Percentiles rank a stretch among this genome's conserved stretches.
Evolutionary conservation across 2,329 filamentous ascomycete species (phyloP).

Genomic region (Catunica adiposa): DNA sequence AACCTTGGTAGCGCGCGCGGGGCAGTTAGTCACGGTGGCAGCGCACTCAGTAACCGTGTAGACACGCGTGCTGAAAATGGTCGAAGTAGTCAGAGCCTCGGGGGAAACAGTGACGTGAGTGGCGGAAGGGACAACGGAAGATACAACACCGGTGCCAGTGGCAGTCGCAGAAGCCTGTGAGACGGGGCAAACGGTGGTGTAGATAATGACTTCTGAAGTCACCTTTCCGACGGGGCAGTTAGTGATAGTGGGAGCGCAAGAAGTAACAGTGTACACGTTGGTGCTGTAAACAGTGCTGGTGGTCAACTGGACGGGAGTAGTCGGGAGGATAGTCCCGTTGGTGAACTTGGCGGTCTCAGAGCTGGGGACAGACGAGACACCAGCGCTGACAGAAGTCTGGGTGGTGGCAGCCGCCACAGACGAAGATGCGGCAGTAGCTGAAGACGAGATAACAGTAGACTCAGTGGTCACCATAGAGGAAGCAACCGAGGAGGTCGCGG

Average conservation of each 20-base stretch:
- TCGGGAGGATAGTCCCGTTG: conserved; percentile 5
- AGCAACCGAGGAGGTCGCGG: not conserved
- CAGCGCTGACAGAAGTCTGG: not conserved
- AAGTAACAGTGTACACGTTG: conserved; percentile 21
- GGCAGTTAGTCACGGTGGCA: conserved; percentile 24
- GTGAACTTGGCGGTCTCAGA: conserved; percentile 12
- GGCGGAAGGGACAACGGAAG: not conserved
- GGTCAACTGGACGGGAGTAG: conserved; percentile 13
- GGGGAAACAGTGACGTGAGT: not conserved
- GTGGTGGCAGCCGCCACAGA: not conserved
- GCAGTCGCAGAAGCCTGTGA: not conserved
- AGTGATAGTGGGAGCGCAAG: conserved; percentile 19
- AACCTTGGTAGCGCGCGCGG: conserved; percentile 22
- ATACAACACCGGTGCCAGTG: not conserved
- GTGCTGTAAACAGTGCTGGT: conserved; percentile 20
- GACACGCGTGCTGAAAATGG: conserved; percentile 26
- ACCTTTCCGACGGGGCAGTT: conserved; percentile 21
- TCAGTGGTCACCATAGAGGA: not conserved
- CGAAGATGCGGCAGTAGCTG: not conserved
- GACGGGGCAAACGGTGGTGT: conserved; percentile 29
- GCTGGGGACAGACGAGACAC: not conserved
- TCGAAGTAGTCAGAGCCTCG: conserved; percentile 20
- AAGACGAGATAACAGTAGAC: not conserved
- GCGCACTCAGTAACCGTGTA: conserved; percentile 41
- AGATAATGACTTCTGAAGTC: conserved; percentile 17